Evolutionary conservation across 139 green algal species (phyloP), one percentile per base, ranked within the genome.

Genomic region (Eudorina sp.): DNA sequence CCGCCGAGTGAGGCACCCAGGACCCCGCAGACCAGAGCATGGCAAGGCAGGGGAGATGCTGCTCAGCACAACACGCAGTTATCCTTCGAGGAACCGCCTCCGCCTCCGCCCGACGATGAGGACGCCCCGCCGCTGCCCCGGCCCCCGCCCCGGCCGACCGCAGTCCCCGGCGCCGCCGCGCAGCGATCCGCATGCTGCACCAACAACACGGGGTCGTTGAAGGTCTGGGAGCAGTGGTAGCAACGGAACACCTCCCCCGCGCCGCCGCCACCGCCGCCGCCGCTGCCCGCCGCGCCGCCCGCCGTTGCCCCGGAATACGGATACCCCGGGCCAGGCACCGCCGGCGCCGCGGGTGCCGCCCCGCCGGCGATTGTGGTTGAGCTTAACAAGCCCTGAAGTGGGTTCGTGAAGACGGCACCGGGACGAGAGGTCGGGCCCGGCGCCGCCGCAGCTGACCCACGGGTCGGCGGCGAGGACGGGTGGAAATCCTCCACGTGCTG

Each of bases 401-500:
- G 40, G 72, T 70, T 86, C 38, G 7, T 68, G 38, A 74, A 79
- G 40, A 83, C 13, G 23, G 36, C 38, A 1, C 29, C 70, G 41
- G 70, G 7, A 36, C 40, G 43, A 43, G 73, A 19, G 1, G 68
- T 11, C 36, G 27, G 73, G 0, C 25, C 21, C 70, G n/a, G 43
- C 45, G n/a, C 34, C 36, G 51, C 34, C 51, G 36, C 31, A 31
- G 31, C 66, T 46, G 16, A 36, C 64, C 21, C 18, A 23, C 11
- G n/a, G 64, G 66, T 25, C 66, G 66, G 19, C 66, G 66, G 19
- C 31, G 38, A 27, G 9, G 78, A 40, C 9, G 64, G 69, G 27
- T 94, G 89, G 21, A 75, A 90, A 7, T 73, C 64, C 38, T 93
- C 90, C 5, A 88, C 90, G 27, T 95, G 93, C 43, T 88, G 79